Evolutionary conservation across 495 filamentous ascomycete genomes (phyloP).

Genomic region (Penicillium fimorum): DNA sequence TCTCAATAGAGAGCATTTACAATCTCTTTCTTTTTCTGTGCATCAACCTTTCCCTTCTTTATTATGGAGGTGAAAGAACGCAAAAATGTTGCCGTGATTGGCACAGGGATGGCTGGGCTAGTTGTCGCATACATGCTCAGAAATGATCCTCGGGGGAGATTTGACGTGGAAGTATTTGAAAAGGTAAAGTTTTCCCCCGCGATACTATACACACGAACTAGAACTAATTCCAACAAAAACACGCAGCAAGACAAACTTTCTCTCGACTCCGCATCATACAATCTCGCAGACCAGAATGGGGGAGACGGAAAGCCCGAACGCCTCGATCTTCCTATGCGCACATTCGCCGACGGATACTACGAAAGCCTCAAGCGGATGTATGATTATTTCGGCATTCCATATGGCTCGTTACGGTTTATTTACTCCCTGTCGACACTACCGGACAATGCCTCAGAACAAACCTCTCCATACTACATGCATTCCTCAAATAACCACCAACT

Average conservation of each 20-base stretch:
- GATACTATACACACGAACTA: neutral
- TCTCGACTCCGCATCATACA: conserved; percentile 26
- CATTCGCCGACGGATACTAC: conserved; percentile 55
- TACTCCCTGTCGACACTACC: conserved; percentile 40
- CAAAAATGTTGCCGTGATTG: conserved; percentile 48
- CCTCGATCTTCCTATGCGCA: conserved; percentile 57
- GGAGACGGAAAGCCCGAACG: conserved; percentile 8
- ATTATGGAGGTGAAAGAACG: neutral
- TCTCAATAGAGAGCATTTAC: neutral
- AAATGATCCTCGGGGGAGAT: conserved; percentile 42
- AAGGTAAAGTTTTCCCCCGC: conserved; percentile 26
- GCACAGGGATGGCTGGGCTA: conserved; percentile 56
- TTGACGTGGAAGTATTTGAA: conserved; percentile 48
- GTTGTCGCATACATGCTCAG: conserved; percentile 50
- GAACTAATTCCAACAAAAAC: neutral
- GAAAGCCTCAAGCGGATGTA: conserved; percentile 55
- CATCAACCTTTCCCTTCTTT: neutral
- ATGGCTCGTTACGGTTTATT: conserved; percentile 37
- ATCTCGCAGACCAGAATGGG: conserved; percentile 8
- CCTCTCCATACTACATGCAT: conserved; percentile 13
- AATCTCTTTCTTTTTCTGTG: neutral
- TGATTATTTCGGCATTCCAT: conserved; percentile 47
- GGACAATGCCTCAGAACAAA: conserved; percentile 17
- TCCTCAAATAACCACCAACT: conserved; percentile 48
- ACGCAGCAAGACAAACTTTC: conserved; percentile 23